phyloP scores from a whole-genome alignment of 1,284 basidiomycete genomes.

The Malassezia pachydermatis region DNA sequence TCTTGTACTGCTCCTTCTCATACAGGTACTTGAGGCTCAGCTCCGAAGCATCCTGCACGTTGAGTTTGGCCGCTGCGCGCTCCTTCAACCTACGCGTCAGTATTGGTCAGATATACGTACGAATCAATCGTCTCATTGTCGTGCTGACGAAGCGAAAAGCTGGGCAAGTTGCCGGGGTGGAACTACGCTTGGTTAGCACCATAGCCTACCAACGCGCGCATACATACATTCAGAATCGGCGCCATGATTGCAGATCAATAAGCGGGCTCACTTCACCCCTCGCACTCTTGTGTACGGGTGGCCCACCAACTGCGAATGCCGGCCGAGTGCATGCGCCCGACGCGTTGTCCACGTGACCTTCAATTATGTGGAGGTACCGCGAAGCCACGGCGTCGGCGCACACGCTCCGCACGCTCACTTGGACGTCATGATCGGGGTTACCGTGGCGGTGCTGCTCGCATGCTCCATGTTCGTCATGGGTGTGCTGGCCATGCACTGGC shows the following conservation, averaged over 20 bases:
- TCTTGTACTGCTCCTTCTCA: constrained; percentile 31
- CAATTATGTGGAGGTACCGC: constrained; percentile 1
- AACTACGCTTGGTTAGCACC: constrained; percentile 20
- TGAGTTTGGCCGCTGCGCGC: constrained; percentile 39
- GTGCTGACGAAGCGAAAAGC: constrained; percentile 42
- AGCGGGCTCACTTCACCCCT: not conserved
- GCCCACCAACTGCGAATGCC: not conserved
- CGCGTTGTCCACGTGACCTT: constrained; percentile 13
- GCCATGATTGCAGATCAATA: constrained; percentile 23
- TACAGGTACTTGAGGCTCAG: constrained; percentile 42
- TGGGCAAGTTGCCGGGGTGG: constrained; percentile 42
- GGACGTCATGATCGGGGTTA: constrained; percentile 24
- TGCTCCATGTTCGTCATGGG: constrained; percentile 40
- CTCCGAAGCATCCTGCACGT: constrained; percentile 31
- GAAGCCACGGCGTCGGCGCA: not conserved
- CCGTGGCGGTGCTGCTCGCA: constrained; percentile 22
- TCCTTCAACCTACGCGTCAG: constrained; percentile 22
- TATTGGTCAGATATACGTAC: constrained; percentile 15
- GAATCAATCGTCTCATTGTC: constrained; percentile 32
- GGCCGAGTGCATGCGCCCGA: constrained; percentile 1
- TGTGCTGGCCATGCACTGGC: constrained; percentile 46
- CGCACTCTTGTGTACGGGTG: not conserved
- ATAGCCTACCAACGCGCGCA: not conserved
- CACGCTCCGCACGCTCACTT: not conserved
- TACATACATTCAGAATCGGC: constrained; percentile 40